Conservation (phyloP, 441 rosid genomes). For the Metrosideros polymorpha region DNA sequence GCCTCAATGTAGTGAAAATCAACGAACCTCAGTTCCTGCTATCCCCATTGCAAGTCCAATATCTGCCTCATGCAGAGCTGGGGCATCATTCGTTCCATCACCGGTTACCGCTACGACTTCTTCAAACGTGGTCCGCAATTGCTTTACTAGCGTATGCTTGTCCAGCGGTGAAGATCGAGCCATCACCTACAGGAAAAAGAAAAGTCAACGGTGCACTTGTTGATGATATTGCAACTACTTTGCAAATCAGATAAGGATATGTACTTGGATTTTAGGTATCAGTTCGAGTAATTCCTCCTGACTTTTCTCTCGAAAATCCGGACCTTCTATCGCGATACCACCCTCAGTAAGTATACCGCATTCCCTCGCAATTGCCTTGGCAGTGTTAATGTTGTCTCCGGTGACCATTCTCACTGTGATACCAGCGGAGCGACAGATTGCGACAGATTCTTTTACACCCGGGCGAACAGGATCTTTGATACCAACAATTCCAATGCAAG, state of each 20-base stretch:
- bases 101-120: conserved; percentile 82
- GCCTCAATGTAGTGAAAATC: neutral
- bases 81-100: conserved; percentile 83
- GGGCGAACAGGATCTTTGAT: conserved; percentile 77
- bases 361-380: conserved; percentile 72
- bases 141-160: conserved; percentile 65
- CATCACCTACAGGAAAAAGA: conserved; percentile 39
- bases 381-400: conserved; percentile 68
- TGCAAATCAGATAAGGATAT: neutral
- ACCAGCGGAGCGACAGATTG: conserved; percentile 54
- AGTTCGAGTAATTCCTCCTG: conserved; percentile 51
- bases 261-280: conserved; percentile 89
- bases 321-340: conserved; percentile 69
- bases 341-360: conserved; percentile 69
- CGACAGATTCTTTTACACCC: conserved; percentile 68
- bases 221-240: neutral
- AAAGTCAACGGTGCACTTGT: neutral
- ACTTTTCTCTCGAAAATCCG: conserved; percentile 53
- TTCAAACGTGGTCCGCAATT: conserved; percentile 53
- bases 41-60: conserved; percentile 83
- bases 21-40: conserved; percentile 71
- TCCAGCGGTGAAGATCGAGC: conserved; percentile 74
- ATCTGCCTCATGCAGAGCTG: conserved; percentile 79
- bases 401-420: conserved; percentile 71
- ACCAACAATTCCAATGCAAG: conserved; percentile 67